phyloP scores from a whole-genome alignment of 2,329 filamentous ascomycete genomes.

The Botryosphaeria agaves region DNA sequence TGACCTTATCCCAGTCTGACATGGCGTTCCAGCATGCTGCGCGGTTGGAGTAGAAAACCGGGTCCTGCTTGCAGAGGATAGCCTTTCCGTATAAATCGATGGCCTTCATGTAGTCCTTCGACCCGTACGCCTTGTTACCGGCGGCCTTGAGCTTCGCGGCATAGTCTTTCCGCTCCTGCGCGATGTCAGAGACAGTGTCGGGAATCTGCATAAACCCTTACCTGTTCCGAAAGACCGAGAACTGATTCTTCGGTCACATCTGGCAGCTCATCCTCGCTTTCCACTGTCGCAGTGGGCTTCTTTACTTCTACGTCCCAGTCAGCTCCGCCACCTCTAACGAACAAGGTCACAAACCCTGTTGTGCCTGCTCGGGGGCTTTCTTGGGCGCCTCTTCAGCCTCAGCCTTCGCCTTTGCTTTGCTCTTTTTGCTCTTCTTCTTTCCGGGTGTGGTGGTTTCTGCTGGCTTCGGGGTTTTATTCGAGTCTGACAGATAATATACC shows the following conservation, averaged over 20 bases:
- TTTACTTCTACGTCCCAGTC: conserved; percentile 5
- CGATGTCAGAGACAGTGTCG: too few species aligned
- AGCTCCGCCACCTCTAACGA: conserved; percentile 2
- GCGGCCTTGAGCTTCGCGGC: conserved; percentile 85
- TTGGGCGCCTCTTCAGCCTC: conserved; percentile 31
- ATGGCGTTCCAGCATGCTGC: conserved; percentile 94
- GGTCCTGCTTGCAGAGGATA: conserved; percentile 91
- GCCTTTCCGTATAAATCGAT: conserved; percentile 93
- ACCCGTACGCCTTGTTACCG: conserved; percentile 90
- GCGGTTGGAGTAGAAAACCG: conserved; percentile 97
- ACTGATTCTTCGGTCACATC: conserved; percentile 30
- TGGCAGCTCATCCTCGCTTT: conserved; percentile 27
- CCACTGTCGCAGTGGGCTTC: conserved; percentile 12
- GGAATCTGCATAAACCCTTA: conserved; percentile 6
- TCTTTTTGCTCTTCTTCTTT: conserved; percentile 76
- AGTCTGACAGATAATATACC: conserved; percentile 68
- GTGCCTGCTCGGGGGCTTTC: conserved; percentile 11
- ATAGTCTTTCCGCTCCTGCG: conserved; percentile 66
- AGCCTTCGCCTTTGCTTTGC: conserved; percentile 71
- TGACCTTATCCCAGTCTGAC: conserved; percentile 84
- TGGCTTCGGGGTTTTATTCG: conserved; percentile 21
- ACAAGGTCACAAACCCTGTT: conserved; percentile 6
- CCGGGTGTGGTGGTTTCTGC: conserved; percentile 18
- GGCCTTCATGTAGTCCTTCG: conserved; percentile 83
- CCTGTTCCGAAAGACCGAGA: conserved; percentile 23